Base-by-base conservation (phyloP, 441 rosid species). In the Biscutella laevigata region DNA sequence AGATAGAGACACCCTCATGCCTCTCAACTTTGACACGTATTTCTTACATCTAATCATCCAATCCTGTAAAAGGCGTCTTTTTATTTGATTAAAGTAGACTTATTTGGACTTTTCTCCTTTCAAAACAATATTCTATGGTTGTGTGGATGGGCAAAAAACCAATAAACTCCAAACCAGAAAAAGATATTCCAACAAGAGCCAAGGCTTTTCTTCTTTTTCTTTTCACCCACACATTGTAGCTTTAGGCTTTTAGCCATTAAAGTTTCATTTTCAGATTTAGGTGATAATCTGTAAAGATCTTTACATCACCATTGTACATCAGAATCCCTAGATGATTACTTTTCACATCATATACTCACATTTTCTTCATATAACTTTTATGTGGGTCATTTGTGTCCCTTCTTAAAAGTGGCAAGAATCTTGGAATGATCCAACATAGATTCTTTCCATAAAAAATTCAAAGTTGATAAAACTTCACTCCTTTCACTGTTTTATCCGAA, bases 141-240 rank as follows among this genome's bases (percentile, higher is more conserved):
- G 26, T 32, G 41, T 56, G 20, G 40, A 24, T 42, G 4, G 60
- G 30, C 6, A 21, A 9, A 21, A 28, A 39, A n/a, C 4, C 15
- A 38, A 38, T 26, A 10, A 49, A 16, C 35, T 53, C 17, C 45
- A 15, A 13, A 41, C 40, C 20, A 54, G 13, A 55, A 25, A 6
- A 21, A 21, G 49, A 61, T 28, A 28, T 14, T 27, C n/a, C 61
- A 53, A 45, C 61, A 28, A 53, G 14, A 37, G 17, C 37, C 4
- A 19, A 36, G n/a, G 12, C 9, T 20, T 22, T 21, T 45, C 15
- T 35, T 13, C 27, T 35, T 15, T 12, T 57, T 19, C 2, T n/a
- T n/a, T 44, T 19, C 33, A 0, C 7, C 36, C 27, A 30, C 50
- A 40, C 7, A 30, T 19, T 1, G 12, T 13, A 9, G 35, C n/a